Base-by-base conservation (phyloP, 768 basidiomycete species). In the Agrocybe pediades region DNA sequence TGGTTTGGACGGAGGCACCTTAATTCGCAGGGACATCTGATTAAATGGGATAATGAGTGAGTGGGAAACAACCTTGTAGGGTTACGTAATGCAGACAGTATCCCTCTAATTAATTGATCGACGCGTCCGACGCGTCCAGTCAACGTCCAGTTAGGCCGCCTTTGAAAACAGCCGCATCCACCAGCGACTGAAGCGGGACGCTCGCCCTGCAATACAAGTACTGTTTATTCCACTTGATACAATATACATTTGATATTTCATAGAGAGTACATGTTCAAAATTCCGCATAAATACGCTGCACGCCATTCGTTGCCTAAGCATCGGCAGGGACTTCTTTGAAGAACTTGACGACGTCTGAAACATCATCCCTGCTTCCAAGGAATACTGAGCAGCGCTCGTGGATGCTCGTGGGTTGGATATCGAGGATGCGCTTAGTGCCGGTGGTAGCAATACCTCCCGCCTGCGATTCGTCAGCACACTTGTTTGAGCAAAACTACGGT, bases 381-480 rank as follows among this genome's bases (percentile, higher is more conserved):
- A 95, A 99, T 21, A 98, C 90, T 3, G 96, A 79, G 73, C 89
- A 91, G 26, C 97, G 85, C 66, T 97, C 89, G 66, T 99, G 97
- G 57, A 98, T 97, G 62, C 68, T 72, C 50, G 83, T 92, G 6
- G 97, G 81, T 41, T 87, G 74, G 57, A 99, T 88, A 65, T 99
- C 97, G 42, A 99, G 78, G 65, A 99, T 95, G 24, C 96, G 86
- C 66, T 86, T 80, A n/a, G 83, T 92, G 26, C 97, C 97, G 1
- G 97, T 98, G 15, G 96, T 98, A 1, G 97, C 97, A 59, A 98
- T 75, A 23, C 97, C 97, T 17, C 97, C 97, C 26, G 97, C 97
- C 88, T 97, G 51, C 56, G 11, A 5, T 8, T 21, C 20, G 19
- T 27, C 20, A 40, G 27, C 16, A 39, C 19, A 54, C 48, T 11